Evolutionary conservation across 768 basidiomycete species (phyloP).

Genomic region (Leccinellum luteum): DNA sequence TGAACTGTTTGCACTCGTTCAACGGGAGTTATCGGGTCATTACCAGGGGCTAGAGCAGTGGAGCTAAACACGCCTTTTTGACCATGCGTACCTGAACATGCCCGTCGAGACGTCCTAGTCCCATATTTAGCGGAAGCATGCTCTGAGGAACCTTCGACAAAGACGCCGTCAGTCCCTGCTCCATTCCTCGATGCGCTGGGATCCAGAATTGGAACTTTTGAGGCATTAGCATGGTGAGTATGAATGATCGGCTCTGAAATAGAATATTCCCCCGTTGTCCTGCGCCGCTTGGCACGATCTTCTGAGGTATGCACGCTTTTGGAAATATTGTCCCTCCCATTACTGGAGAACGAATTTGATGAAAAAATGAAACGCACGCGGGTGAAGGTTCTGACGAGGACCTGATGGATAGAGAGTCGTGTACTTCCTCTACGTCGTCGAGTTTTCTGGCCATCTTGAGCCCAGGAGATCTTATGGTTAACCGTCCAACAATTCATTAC

Average conservation of each 20-base stretch:
- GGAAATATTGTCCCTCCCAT: background rate
- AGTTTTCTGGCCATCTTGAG: background rate
- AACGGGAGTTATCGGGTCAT: background rate
- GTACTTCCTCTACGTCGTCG: background rate
- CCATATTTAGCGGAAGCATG: background rate
- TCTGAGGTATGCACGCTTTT: background rate
- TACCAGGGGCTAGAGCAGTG: slow-evolving; percentile 6
- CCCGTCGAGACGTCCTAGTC: background rate
- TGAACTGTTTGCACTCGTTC: background rate
- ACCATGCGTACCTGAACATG: background rate
- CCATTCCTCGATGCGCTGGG: background rate
- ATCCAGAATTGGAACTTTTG: background rate
- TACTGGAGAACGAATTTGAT: background rate
- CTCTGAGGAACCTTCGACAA: background rate
- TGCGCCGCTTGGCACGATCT: slow-evolving; percentile 7
- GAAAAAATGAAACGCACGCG: slow-evolving; percentile 15
- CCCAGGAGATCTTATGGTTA: slow-evolving; percentile 3
- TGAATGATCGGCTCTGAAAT: background rate
- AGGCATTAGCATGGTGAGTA: background rate
- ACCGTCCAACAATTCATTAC: background rate
- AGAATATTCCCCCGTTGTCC: background rate
- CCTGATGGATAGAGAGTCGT: background rate
- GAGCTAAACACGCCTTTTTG: slow-evolving; percentile 10
- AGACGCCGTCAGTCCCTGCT: slow-evolving; percentile 2
- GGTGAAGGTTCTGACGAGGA: background rate